Percentiles rank a stretch among this genome's conserved stretches.
Conservation (phyloP, 1,284 basidiomycete genomes). For the Sanghuangporus sanghuang region DNA sequence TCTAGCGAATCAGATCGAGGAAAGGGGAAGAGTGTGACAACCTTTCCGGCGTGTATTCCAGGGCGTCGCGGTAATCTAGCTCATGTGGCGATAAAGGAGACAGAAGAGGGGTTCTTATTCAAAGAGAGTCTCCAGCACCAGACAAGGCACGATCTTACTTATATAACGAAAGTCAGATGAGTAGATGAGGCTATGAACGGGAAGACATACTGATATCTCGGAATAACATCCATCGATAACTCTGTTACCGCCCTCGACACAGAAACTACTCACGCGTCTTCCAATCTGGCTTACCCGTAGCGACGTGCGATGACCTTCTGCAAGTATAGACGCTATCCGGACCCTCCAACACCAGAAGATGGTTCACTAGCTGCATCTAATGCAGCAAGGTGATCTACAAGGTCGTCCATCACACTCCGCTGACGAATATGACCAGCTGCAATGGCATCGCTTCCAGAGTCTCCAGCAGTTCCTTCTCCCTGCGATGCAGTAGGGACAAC, state of each 20-base stretch:
- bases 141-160: not conserved
- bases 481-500: slow-evolving; percentile 12
- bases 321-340: not conserved
- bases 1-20: not conserved
- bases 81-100: no score
- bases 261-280: no score
- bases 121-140: not conserved
- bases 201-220: no score
- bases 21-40: not conserved
- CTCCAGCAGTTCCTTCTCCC: slow-evolving; percentile 12
- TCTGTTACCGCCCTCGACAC: no score
- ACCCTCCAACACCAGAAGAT: not conserved
- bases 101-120: not conserved
- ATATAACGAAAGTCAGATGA: no score
- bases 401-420: slow-evolving; percentile 72
- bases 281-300: not conserved
- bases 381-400: slow-evolving; percentile 73
- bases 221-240: no score
- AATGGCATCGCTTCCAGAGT: not conserved
- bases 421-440: slow-evolving; percentile 24
- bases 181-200: no score
- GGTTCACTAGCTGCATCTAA: slow-evolving; percentile 37
- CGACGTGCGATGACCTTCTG: not conserved
- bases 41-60: not conserved
- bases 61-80: no score